Percentiles rank a stretch among this genome's conserved stretches.
These are phyloP conservation scores for Lentinula detonsa DNA, from an alignment of 768 basidiomycete genomes.

Conservation along the genomic window DNA sequence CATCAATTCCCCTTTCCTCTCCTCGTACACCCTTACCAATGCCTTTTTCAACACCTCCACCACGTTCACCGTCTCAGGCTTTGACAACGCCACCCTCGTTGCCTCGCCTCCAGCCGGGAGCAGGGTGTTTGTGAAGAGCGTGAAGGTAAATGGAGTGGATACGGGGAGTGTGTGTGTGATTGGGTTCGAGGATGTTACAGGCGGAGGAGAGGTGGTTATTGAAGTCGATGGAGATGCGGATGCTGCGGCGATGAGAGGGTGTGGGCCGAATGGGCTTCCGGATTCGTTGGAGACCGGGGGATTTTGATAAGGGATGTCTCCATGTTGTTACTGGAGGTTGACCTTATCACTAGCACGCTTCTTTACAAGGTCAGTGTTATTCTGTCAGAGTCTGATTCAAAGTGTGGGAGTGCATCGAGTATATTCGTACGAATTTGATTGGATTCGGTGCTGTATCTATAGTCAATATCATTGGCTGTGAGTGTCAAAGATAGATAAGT, in stretches of 20 bases:
- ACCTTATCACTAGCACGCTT: no score
- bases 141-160: constrained; percentile 33
- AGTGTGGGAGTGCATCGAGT: no score
- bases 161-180: constrained; percentile 37
- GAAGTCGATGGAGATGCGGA: constrained; percentile 33
- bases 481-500: no score
- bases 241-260: constrained; percentile 29
- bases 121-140: constrained; percentile 35
- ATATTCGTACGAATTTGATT: no score
- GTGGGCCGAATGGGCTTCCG: constrained; percentile 29
- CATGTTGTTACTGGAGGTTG: no score
- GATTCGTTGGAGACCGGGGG: constrained; percentile 35
- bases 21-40: constrained; percentile 36
- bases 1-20: constrained; percentile 42
- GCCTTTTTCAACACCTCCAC: constrained; percentile 31
- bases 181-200: constrained; percentile 34
- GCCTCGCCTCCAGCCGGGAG: constrained; percentile 33
- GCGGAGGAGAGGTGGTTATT: constrained; percentile 38
- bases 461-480: no score
- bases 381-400: no score
- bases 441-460: no score
- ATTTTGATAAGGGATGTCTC: constrained; percentile 14
- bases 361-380: no score
- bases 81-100: constrained; percentile 30
- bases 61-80: constrained; percentile 32